A percentile compares a stretch with the other conserved stretches of the same genome.
These are phyloP conservation scores for Arachnomyces sp. DNA, from an alignment of 2,329 filamentous ascomycete genomes.

Conservation along the genomic window DNA sequence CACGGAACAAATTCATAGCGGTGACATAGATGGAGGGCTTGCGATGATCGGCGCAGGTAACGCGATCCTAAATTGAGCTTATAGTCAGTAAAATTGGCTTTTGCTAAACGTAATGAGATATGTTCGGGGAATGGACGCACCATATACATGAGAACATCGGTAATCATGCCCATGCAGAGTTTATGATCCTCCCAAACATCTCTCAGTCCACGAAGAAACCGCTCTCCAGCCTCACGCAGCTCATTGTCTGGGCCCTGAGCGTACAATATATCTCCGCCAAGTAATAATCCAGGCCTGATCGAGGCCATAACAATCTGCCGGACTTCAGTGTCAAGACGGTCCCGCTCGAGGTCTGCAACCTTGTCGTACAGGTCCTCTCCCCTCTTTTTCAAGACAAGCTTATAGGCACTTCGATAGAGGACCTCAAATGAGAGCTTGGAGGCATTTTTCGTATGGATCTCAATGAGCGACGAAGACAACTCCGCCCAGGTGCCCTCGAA, in stretches of 20 bases:
- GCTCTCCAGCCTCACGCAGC: constrained; percentile 69
- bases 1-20: constrained; percentile 80
- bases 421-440: constrained; percentile 89
- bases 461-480: constrained; percentile 65
- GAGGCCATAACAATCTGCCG: constrained; percentile 60
- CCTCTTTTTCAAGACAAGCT: constrained; percentile 82
- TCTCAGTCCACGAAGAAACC: constrained; percentile 67
- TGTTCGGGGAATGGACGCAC: constrained; percentile 30
- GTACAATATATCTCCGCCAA: constrained; percentile 38
- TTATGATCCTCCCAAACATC: constrained; percentile 83
- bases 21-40: constrained; percentile 72
- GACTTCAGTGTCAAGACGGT: constrained; percentile 70
- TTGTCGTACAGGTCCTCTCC: constrained; percentile 71
- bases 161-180: constrained; percentile 90
- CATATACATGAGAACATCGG: constrained; percentile 96
- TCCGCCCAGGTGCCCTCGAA: constrained; percentile 80
- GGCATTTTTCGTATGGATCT: constrained; percentile 89
- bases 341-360: constrained; percentile 71
- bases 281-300: constrained; percentile 61
- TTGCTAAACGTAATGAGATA: not conserved
- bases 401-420: constrained; percentile 87
- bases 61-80: constrained; percentile 54
- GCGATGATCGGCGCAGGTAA: constrained; percentile 64
- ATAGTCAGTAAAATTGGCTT: constrained; percentile 2
- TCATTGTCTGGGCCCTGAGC: constrained; percentile 61